Conservation (phyloP, 768 basidiomycete genomes). For the Boletus reticulatus region DNA sequence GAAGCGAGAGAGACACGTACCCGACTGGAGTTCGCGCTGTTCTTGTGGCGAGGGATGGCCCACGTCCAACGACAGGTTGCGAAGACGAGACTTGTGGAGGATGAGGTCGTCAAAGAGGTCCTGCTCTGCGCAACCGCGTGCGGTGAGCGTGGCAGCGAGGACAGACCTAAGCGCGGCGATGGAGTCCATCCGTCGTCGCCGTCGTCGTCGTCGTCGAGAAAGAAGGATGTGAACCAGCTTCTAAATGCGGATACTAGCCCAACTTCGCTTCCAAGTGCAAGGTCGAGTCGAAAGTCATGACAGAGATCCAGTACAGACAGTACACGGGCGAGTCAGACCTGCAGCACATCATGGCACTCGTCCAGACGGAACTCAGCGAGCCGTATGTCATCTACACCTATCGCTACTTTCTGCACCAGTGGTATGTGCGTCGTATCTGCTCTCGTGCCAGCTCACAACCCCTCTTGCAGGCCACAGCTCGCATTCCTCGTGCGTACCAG, state of each 20-base stretch:
- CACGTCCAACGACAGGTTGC: conserved; percentile 57
- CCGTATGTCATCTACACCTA: conserved; percentile 97
- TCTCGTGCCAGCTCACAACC: neutral
- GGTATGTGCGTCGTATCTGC: conserved; percentile 51
- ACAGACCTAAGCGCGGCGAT: conserved; percentile 54
- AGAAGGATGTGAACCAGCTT: neutral
- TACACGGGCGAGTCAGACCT: conserved; percentile 79
- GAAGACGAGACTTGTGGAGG: conserved; percentile 60
- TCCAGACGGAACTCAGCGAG: conserved; percentile 91
- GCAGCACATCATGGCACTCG: conserved; percentile 79
- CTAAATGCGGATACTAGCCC: neutral
- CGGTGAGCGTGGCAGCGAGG: conserved; percentile 47
- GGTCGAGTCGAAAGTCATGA: no score
- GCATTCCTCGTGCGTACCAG: conserved; percentile 61
- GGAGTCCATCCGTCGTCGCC: conserved; percentile 64
- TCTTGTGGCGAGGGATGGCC: conserved; percentile 61
- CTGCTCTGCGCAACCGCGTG: conserved; percentile 58
- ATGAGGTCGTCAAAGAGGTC: conserved; percentile 75
- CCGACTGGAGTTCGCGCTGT: conserved; percentile 66
- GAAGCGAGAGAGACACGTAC: conserved; percentile 35
- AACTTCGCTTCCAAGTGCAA: neutral
- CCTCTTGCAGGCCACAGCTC: conserved; percentile 72
- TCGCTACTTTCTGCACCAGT: conserved; percentile 94
- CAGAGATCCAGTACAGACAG: conserved; percentile 56
- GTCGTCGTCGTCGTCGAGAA: neutral